A percentile compares a stretch with the other conserved stretches of the same genome.
Evolutionary conservation across 345 rosid genomes (phyloP).

Genomic region (Acer campestre): DNA sequence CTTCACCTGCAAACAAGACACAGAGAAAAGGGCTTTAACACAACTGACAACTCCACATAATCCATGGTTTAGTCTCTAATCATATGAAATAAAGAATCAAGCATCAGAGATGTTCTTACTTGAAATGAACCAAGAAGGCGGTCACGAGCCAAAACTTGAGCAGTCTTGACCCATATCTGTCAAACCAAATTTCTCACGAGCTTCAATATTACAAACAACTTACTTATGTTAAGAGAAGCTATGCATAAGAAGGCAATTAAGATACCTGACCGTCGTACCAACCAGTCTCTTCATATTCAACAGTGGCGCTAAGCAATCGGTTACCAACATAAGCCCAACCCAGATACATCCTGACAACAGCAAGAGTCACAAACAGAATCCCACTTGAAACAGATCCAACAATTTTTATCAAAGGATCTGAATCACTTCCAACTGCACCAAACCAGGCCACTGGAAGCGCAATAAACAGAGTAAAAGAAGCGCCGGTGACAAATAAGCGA

Average conservation of each 20-base stretch:
- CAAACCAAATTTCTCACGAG: constrained; percentile 2
- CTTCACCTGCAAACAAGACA: constrained; percentile 60
- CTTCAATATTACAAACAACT: background rate
- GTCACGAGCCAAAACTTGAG: constrained; percentile 87
- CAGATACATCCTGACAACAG: constrained; percentile 90
- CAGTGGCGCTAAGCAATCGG: constrained; percentile 94
- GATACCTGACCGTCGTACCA: constrained; percentile 97
- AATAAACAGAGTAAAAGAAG: constrained; percentile 65
- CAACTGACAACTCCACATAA: too few relatives aligned
- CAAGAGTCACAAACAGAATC: constrained; percentile 70
- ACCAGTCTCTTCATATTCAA: constrained; percentile 97
- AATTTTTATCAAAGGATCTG: constrained; percentile 59
- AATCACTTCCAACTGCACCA: constrained; percentile 67
- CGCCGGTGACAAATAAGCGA: constrained; percentile 66
- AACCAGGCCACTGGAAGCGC: constrained; percentile 89
- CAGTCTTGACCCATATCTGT: constrained; percentile 97
- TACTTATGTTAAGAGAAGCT: too few relatives aligned
- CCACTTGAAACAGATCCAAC: constrained; percentile 76
- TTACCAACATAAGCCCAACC: constrained; percentile 99
- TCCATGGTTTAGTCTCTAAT: too few relatives aligned
- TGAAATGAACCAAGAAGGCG: constrained; percentile 88
- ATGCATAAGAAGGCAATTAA: background rate
- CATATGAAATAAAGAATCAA: too few relatives aligned
- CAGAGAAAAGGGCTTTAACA: too few relatives aligned
- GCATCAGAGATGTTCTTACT: too few relatives aligned